phyloP scores from a whole-genome alignment of 768 basidiomycete species.

The Leccinum obscurum region DNA sequence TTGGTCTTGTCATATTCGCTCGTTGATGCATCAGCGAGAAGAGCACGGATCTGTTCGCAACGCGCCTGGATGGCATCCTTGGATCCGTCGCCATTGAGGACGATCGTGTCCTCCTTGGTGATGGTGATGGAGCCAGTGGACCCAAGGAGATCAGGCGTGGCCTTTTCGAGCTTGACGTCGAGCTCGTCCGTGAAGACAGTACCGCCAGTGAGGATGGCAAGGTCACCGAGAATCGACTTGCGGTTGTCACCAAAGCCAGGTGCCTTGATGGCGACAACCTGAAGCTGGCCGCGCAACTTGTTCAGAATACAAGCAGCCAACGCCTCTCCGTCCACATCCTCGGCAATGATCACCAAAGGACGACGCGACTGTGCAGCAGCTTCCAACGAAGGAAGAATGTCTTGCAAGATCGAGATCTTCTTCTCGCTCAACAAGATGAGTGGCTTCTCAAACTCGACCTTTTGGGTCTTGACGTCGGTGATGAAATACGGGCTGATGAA shows the following conservation, averaged over 20 bases:
- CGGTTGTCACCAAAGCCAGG: constrained; percentile 99
- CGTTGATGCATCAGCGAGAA: constrained; percentile 81
- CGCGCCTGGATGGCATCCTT: constrained; percentile 90
- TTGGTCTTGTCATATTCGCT: constrained; percentile 93
- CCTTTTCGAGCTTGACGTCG: constrained; percentile 95
- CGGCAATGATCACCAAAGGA: constrained; percentile 94
- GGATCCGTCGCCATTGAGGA: constrained; percentile 91
- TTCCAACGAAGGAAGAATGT: constrained; percentile 92
- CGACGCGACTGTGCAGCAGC: constrained; percentile 78
- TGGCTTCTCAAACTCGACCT: constrained; percentile 97
- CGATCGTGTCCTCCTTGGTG: constrained; percentile 97
- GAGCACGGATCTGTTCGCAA: constrained; percentile 91
- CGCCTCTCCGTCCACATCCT: constrained; percentile 97
- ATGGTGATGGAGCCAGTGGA: constrained; percentile 89
- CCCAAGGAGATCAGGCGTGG: constrained; percentile 85
- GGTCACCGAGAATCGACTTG: constrained; percentile 95
- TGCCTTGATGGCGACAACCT: constrained; percentile 93
- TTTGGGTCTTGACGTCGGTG: constrained; percentile 96
- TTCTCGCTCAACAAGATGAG: constrained; percentile 92
- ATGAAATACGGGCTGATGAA: constrained; percentile 98
- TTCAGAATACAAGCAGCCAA: constrained; percentile 98
- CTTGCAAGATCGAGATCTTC: constrained; percentile 94
- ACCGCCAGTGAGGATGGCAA: constrained; percentile 96
- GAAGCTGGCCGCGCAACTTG: constrained; percentile 97
- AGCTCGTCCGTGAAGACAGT: constrained; percentile 97